These are phyloP conservation scores for Yamadazyma triangularis DNA, from an alignment of 1,139 yeast species.

Conservation along the genomic window DNA sequence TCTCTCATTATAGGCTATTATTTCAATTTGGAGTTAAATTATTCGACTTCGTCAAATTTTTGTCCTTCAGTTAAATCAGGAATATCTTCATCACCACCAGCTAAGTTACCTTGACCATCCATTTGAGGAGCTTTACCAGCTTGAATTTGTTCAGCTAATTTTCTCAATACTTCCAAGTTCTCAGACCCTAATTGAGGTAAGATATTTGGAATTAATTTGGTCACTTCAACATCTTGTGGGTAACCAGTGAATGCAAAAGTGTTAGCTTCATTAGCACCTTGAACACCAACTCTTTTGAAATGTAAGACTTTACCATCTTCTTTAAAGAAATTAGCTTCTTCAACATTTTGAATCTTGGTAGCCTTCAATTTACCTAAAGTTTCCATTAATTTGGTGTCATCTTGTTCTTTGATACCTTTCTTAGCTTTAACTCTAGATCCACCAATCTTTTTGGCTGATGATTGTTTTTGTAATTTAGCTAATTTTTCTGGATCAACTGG, in stretches of 20 bases:
- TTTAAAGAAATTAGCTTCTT: constrained; percentile 96
- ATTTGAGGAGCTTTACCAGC: constrained; percentile 51
- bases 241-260: constrained; percentile 94
- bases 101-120: constrained; percentile 38
- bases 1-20: background rate
- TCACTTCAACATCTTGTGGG: constrained; percentile 89
- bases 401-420: constrained; percentile 68
- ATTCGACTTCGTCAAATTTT: constrained; percentile 85
- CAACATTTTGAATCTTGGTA: constrained; percentile 82
- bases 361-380: constrained; percentile 88
- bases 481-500: constrained; percentile 85
- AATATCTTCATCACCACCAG: constrained; percentile 66
- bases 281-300: constrained; percentile 93
- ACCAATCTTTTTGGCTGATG: constrained; percentile 71
- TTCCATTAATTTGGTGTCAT: constrained; percentile 87
- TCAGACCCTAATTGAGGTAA: constrained; percentile 97
- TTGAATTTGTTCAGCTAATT: constrained; percentile 88
- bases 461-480: constrained; percentile 71
- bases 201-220: constrained; percentile 92
- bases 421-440: constrained; percentile 86
- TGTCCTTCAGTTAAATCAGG: constrained; percentile 96
- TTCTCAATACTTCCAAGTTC: constrained; percentile 83
- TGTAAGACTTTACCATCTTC: constrained; percentile 96
- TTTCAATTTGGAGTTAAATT: constrained; percentile 16
- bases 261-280: constrained; percentile 87